Evolutionary conservation across 495 filamentous ascomycete genomes (phyloP).

Genomic region (Gamarada debralockiae): DNA sequence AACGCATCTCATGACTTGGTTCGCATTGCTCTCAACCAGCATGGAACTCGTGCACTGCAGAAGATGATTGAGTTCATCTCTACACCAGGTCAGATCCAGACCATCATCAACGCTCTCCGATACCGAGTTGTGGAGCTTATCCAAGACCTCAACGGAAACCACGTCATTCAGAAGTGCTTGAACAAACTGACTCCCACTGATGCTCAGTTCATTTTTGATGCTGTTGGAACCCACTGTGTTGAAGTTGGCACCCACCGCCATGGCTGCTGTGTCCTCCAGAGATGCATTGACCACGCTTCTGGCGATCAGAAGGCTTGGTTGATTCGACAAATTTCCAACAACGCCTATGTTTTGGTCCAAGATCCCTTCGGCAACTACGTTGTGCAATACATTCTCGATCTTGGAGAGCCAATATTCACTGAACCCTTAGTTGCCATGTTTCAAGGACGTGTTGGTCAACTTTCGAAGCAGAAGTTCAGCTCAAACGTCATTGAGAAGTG

Average conservation of each 20-base stretch:
- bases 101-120: conserved; percentile 75
- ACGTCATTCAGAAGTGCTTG: conserved; percentile 98
- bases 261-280: conserved; percentile 95
- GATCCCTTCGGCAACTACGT: conserved; percentile 99
- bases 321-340: conserved; percentile 76
- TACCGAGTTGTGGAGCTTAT: conserved; percentile 85
- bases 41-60: conserved; percentile 92
- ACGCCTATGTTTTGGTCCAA: conserved; percentile 80
- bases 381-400: conserved; percentile 95
- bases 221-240: conserved; percentile 81
- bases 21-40: conserved; percentile 89
- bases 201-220: conserved; percentile 93
- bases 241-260: conserved; percentile 95
- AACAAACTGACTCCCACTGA: conserved; percentile 81
- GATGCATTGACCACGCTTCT: conserved; percentile 95
- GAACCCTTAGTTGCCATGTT: conserved; percentile 79
- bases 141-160: conserved; percentile 95
- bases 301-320: conserved; percentile 84
- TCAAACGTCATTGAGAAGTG: conserved; percentile 99
- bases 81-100: conserved; percentile 69
- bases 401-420: conserved; percentile 77
- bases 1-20: conserved; percentile 84
- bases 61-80: conserved; percentile 99
- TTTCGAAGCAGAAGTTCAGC: conserved; percentile 98
- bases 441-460: conserved; percentile 61